These are phyloP conservation scores for Metschnikowia similis DNA, from an alignment of 805 yeast genomes.

Conservation along the genomic window DNA sequence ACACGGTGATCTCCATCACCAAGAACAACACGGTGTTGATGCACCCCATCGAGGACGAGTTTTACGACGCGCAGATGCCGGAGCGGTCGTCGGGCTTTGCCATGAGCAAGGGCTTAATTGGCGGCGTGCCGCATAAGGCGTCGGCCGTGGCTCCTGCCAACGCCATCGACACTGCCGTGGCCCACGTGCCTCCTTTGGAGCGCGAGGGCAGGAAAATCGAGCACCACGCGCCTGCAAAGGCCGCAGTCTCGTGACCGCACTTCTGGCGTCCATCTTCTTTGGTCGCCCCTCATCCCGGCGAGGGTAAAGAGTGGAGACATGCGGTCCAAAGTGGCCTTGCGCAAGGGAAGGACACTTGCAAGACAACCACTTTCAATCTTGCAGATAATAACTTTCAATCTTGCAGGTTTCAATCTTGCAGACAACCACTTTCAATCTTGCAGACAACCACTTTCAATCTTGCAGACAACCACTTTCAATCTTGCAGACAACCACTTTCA, in stretches of 20 bases:
- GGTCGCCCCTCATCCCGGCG: too few relatives aligned
- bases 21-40: slow-evolving; percentile 76
- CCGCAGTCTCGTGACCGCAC: background rate
- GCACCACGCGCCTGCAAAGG: background rate
- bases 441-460: too few relatives aligned
- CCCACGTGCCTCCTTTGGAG: slow-evolving; percentile 33
- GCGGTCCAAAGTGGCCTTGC: too few relatives aligned
- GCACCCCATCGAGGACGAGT: slow-evolving; percentile 90
- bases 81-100: slow-evolving; percentile 78
- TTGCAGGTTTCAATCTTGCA: too few relatives aligned
- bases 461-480: too few relatives aligned
- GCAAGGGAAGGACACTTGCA: too few relatives aligned
- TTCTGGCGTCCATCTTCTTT: too few relatives aligned
- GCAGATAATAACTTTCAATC: too few relatives aligned
- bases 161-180: slow-evolving; percentile 22
- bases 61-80: slow-evolving; percentile 65
- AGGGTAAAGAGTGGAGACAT: too few relatives aligned
- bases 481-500: too few relatives aligned
- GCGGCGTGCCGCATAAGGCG: slow-evolving; percentile 74
- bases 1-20: slow-evolving; percentile 75
- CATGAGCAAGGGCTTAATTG: slow-evolving; percentile 87
- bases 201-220: slow-evolving; percentile 30
- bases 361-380: too few relatives aligned
- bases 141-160: slow-evolving; percentile 5
- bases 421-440: too few relatives aligned